These are phyloP conservation scores for Biscogniauxia mediterranea DNA, from an alignment of 2,329 filamentous ascomycete genomes.

Conservation along the genomic window DNA sequence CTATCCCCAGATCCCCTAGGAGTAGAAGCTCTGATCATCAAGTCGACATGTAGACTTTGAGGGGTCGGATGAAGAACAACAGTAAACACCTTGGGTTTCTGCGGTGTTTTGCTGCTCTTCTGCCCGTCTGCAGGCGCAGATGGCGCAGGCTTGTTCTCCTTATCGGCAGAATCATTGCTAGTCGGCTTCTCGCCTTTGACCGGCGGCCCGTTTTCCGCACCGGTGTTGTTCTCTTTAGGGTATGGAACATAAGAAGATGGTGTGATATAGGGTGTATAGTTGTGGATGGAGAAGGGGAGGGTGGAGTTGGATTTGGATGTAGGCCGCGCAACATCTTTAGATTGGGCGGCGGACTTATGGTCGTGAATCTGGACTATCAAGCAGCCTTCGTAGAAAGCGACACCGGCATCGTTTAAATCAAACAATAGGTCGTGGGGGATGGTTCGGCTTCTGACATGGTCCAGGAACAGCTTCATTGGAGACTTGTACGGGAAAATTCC, in stretches of 20 bases:
- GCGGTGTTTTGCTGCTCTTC: constrained; percentile 41
- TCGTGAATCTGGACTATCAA: constrained; percentile 94
- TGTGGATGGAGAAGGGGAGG: constrained; percentile 81
- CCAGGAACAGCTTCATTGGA: constrained; percentile 78
- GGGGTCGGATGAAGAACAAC: constrained; percentile 83
- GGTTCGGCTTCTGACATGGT: constrained; percentile 73
- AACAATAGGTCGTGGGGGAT: constrained; percentile 87
- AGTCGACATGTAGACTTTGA: constrained; percentile 71
- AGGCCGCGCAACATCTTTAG: constrained; percentile 57
- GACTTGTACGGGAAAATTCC: constrained; percentile 90
- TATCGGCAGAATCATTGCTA: constrained; percentile 46
- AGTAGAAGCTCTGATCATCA: constrained; percentile 73
- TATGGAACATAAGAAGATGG: constrained; percentile 83
- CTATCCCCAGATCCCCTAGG: constrained; percentile 48
- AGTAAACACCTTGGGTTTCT: constrained; percentile 68
- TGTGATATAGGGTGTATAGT: constrained; percentile 85
- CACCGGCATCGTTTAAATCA: constrained; percentile 67
- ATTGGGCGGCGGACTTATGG: constrained; percentile 65
- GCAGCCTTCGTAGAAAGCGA: constrained; percentile 90
- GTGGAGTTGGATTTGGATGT: constrained; percentile 59
- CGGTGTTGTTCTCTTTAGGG: constrained; percentile 50
- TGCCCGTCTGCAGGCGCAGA: constrained; percentile 46
- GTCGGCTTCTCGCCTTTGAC: constrained; percentile 39
- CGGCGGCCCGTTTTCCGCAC: constrained; percentile 23
- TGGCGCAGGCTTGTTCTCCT: constrained; percentile 57